Conservation (phyloP, 2,329 filamentous ascomycete genomes). For the Setomelanomma holmii region DNA sequence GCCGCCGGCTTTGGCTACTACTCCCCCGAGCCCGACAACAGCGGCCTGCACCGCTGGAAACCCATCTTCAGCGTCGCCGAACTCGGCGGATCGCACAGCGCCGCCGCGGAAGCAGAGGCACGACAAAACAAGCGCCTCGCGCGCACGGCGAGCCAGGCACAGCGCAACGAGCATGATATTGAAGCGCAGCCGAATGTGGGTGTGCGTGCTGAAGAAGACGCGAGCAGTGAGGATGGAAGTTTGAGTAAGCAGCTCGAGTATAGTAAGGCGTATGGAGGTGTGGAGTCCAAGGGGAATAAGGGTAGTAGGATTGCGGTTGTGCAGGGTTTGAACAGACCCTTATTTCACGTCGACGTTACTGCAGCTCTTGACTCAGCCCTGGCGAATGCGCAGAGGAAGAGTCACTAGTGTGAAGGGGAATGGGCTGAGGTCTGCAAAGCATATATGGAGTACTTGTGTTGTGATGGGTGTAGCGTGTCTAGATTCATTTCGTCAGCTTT, state of each 20-base stretch:
- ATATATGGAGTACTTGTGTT: no score
- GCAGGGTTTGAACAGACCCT: conserved; percentile 83
- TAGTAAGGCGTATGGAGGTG: conserved; percentile 41
- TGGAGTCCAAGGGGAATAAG: conserved; percentile 37
- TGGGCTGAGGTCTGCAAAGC: not conserved
- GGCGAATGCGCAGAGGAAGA: conserved; percentile 67
- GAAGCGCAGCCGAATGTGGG: conserved; percentile 20
- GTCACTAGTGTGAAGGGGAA: conserved; percentile 26
- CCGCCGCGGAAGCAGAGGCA: conserved; percentile 75
- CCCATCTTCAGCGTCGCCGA: conserved; percentile 94
- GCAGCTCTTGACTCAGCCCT: conserved; percentile 90
- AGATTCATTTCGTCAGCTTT: no score
- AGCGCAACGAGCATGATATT: conserved; percentile 44
- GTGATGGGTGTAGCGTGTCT: no score
- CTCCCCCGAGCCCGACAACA: conserved; percentile 59
- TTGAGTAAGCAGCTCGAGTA: conserved; percentile 42
- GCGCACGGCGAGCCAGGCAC: conserved; percentile 50
- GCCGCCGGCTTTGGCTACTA: conserved; percentile 92
- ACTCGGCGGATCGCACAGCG: conserved; percentile 76
- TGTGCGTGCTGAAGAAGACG: conserved; percentile 23
- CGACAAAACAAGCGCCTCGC: conserved; percentile 60
- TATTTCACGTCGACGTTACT: conserved; percentile 94
- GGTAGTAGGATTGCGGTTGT: conserved; percentile 63
- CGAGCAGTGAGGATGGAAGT: conserved; percentile 27
- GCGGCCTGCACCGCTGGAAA: conserved; percentile 76